Evolutionary conservation across 2,329 filamentous ascomycete genomes (phyloP), one percentile per base, ranked within the genome.

Genomic region (Colletotrichum euphorbiae): DNA sequence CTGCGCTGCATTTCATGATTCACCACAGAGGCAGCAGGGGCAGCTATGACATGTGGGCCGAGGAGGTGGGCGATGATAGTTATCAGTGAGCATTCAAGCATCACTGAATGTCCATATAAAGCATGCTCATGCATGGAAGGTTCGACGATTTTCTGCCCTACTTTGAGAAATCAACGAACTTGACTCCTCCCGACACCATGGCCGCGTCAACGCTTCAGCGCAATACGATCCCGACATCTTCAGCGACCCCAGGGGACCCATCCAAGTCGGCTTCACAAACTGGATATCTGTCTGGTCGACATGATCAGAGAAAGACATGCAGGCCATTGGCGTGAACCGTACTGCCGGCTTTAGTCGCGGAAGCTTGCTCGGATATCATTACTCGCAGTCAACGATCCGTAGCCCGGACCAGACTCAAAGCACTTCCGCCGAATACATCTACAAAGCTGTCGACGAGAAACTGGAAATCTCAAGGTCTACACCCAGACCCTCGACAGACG

Each of bases 401-500:
- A 17, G 31, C 15, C 21, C 28, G 17, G 33, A 36, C 6, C 31
- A 36, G 12, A 54, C 51, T 3, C 51, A 31, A 9, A 54, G 51
- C 17, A 21, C 51, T 1, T 54, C 51, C 1, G 51, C 74, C 3
- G 58, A 55, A 9, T 54, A 36, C 11, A 36, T 54, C 31, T 54
- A 36, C 3, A 64, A 69, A 1, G 76, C 74, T 6, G 71, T 72
- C 6, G 70, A 72, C 50, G 51, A 54, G 33, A 54, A 54, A 8
- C 69, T 71, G 1, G 71, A 74, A 0, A 74, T 8, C 74, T 85
- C 2, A 80, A 75, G 8, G 73, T 85, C 0, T 85, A 81, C 55
- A 74, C 72, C 0, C 62, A 77, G 3, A 83, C 83, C 0, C 73
- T 82, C 5, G 84, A 81, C 3, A 80, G 81, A 71, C 79, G 77